A percentile compares a stretch with the other conserved stretches of the same genome.
Conservation (phyloP, 2,329 filamentous ascomycete genomes). For the Aspergillus sp. region DNA sequence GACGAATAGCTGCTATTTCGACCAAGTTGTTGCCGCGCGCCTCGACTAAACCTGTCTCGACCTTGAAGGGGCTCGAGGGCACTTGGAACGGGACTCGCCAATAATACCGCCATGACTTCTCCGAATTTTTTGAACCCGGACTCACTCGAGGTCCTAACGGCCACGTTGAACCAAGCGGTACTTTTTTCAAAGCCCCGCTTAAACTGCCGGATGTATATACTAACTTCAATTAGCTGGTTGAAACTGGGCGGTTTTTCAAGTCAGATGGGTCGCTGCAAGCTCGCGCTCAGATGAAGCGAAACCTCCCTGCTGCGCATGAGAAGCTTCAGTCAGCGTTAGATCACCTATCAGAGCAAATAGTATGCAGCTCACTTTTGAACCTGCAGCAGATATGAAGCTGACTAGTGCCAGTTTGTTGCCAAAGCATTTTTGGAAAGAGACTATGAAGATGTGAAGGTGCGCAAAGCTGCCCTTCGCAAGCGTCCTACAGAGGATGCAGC, state of each 20-base stretch:
- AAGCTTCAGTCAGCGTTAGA: constrained; percentile 43
- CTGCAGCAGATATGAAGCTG: background rate
- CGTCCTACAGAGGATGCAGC: constrained; percentile 27
- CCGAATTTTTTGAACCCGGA: constrained; percentile 30
- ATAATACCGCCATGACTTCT: constrained; percentile 20
- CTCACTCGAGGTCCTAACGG: constrained; percentile 36
- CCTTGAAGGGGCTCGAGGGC: background rate
- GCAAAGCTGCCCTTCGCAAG: constrained; percentile 27
- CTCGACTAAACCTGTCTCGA: background rate
- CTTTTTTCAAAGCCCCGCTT: background rate
- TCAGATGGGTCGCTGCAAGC: constrained; percentile 35
- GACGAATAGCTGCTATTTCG: background rate
- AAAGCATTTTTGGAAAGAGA: constrained; percentile 45
- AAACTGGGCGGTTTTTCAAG: constrained; percentile 43
- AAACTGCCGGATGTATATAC: constrained; percentile 2
- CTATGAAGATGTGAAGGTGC: constrained; percentile 38
- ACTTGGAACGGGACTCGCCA: background rate
- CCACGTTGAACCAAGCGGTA: constrained; percentile 41
- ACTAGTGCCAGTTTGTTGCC: constrained; percentile 38
- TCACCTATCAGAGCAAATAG: constrained; percentile 44
- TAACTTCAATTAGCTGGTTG: constrained; percentile 38
- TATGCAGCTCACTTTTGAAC: constrained; percentile 23
- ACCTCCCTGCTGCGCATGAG: constrained; percentile 39
- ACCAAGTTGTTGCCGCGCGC: background rate
- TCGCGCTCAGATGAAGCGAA: constrained; percentile 36